Base-by-base conservation (phyloP, 305 asterid species). In the Fraxinus sp. region DNA sequence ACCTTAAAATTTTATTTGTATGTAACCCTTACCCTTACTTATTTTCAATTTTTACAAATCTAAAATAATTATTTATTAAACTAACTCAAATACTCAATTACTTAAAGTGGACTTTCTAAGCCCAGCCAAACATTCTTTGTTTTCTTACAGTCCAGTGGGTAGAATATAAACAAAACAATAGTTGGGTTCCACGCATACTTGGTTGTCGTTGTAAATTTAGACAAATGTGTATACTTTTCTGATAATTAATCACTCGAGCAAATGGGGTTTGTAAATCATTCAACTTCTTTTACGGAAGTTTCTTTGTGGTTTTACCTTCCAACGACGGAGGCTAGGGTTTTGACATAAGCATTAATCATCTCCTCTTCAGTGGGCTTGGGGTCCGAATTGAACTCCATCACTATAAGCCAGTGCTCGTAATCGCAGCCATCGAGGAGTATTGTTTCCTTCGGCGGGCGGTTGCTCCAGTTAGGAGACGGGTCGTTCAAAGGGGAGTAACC, bases 401-500 rank as follows among this genome's bases (percentile, higher is more conserved):
- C 97, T 6, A 94, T 91, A n/a, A 95, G 93, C 98, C 99, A 95
- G 83, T 95, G 98, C 82, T 95, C 97, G 81, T 94, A 95, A 68
- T 94, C 98, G 79, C 99, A 95, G 30, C 98, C 99, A 72, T 94
- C 98, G 57, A 95, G 93, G 10, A 93, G 92, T 81, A 93, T 91
- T 80, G 97, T 93, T 85, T 96, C 96, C 89, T 91, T 94, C 28
- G 99, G 98, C 0, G 97, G 97, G 1, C 99, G 93, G 85, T 96
- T 96, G 90, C 98, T 94, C 98, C 98, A 94, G 88, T 96, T 96
- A 37, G 99, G 98, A 0, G 98, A 90, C 75, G 99, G 97, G 89
- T 96, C 96, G 80, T 96, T 96, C 80, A 95, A 78, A 14, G 96
- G 97, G 4, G 97, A 93, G 85, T 94, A 93, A 7, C 98, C 99